Evolutionary conservation across 2,329 filamentous ascomycete species (phyloP).

Genomic region (Xylariaceae sp.): DNA sequence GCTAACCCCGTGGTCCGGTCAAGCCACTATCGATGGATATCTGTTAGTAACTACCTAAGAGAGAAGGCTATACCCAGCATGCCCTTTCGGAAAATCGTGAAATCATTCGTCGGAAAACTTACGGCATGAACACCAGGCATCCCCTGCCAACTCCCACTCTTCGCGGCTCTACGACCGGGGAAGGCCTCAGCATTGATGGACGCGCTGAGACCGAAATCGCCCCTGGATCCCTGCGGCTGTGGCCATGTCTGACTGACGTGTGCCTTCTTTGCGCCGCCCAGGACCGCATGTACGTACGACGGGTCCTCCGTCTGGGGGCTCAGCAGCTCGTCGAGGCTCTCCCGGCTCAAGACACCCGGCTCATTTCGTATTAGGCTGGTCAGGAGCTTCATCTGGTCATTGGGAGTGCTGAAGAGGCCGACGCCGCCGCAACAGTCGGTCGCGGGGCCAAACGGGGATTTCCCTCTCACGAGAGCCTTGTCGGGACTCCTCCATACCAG

Average conservation of each 20-base stretch:
- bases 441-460: slow-evolving; percentile 9
- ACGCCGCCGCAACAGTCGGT: slow-evolving; percentile 8
- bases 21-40: too few relatives aligned
- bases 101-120: too few relatives aligned
- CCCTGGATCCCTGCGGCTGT: neutral
- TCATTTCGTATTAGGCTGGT: too few relatives aligned
- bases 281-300: neutral
- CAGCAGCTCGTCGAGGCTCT: neutral
- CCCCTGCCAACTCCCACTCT: slow-evolving; percentile 9
- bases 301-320: slow-evolving; percentile 7
- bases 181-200: slow-evolving; percentile 5
- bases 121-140: slow-evolving; percentile 12
- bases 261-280: slow-evolving; percentile 5
- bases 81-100: too few relatives aligned
- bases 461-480: neutral
- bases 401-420: slow-evolving; percentile 8
- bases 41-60: too few relatives aligned
- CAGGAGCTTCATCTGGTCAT: slow-evolving; percentile 3
- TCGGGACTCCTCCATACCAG: neutral
- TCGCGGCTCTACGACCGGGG: slow-evolving; percentile 9
- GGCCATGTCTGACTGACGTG: slow-evolving; percentile 10
- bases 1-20: slow-evolving; percentile 6
- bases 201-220: slow-evolving; percentile 10
- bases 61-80: too few relatives aligned
- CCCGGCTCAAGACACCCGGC: too few relatives aligned